Conservation (phyloP, 2,329 filamentous ascomycete genomes). For the Zymoseptoria ardabiliae region DNA sequence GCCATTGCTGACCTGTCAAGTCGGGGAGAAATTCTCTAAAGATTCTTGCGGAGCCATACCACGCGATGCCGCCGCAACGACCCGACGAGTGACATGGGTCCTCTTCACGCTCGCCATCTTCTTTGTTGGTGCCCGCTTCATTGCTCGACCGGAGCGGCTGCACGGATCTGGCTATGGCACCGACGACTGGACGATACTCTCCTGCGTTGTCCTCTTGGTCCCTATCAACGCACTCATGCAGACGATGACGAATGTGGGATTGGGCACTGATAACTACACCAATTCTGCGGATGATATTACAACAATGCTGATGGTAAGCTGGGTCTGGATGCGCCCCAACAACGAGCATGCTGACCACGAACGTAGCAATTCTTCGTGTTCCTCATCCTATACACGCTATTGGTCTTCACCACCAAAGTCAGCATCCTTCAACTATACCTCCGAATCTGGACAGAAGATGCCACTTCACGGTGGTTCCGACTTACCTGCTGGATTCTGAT, state of each 20-base stretch:
- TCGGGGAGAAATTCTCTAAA: constrained; percentile 12
- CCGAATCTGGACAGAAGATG: constrained; percentile 15
- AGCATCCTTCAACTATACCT: constrained; percentile 16
- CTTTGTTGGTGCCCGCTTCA: constrained; percentile 12
- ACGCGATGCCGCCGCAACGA: constrained; percentile 6
- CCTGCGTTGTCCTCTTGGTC: constrained; percentile 9
- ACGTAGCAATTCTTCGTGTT: constrained; percentile 14
- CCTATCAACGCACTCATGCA: constrained; percentile 12
- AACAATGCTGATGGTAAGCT: constrained; percentile 10
- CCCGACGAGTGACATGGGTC: constrained; percentile 10
- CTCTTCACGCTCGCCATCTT: constrained; percentile 12
- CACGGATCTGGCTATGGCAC: constrained; percentile 15
- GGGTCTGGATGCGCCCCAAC: not conserved
- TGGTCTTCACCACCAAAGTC: constrained; percentile 15
- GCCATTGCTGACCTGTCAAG: constrained; percentile 2
- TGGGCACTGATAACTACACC: constrained; percentile 14
- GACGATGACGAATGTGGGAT: constrained; percentile 13
- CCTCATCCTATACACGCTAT: constrained; percentile 13
- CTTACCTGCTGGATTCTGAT: constrained; percentile 12
- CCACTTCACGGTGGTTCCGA: constrained; percentile 14
- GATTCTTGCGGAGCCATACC: constrained; percentile 10
- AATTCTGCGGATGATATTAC: constrained; percentile 12
- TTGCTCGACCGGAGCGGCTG: constrained; percentile 13
- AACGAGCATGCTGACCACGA: not conserved
- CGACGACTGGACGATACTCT: constrained; percentile 16